These are phyloP conservation scores for Magnolia officinalis DNA, from an alignment of 164 flowering plant genomes.

Conservation along the genomic window DNA sequence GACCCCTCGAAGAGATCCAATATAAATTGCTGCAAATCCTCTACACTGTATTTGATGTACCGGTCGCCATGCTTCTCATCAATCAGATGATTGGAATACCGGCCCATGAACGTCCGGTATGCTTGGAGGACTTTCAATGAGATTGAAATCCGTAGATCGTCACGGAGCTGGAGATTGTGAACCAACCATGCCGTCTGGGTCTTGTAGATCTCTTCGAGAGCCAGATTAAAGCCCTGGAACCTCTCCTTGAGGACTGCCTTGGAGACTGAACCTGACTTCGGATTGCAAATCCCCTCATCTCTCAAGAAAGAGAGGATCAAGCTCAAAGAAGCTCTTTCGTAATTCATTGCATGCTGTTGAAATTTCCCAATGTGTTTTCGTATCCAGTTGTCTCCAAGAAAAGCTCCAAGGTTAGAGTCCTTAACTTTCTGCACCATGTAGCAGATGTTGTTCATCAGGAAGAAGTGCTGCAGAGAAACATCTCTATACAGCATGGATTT, in stretches of 20 bases:
- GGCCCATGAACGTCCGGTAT: constrained; percentile 60
- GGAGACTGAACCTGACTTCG: constrained; percentile 38
- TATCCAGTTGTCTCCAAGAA: constrained; percentile 73
- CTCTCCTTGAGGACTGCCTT: constrained; percentile 53
- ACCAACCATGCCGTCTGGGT: constrained; percentile 64
- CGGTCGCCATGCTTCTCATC: constrained; percentile 31
- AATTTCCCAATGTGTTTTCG: constrained; percentile 55
- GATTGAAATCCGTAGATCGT: constrained; percentile 61
- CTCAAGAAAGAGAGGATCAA: constrained; percentile 45
- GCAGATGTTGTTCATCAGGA: constrained; percentile 70
- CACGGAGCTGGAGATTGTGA: constrained; percentile 55
- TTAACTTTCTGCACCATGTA: constrained; percentile 82
- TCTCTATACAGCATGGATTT: constrained; percentile 57
- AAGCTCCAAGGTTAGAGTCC: constrained; percentile 43
- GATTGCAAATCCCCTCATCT: constrained; percentile 46
- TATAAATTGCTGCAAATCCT: constrained; percentile 51
- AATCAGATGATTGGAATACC: constrained; percentile 33
- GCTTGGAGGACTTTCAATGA: constrained; percentile 62
- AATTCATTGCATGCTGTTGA: constrained; percentile 61
- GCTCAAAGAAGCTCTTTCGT: constrained; percentile 73
- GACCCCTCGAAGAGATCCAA: constrained; percentile 68
- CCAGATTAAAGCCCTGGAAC: constrained; percentile 45
- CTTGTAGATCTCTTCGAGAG: constrained; percentile 75
- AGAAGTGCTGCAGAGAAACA: constrained; percentile 45
- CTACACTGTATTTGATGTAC: constrained; percentile 61